phyloP scores from a whole-genome alignment of 2,329 filamentous ascomycete species.

The Claviceps cyperi region DNA sequence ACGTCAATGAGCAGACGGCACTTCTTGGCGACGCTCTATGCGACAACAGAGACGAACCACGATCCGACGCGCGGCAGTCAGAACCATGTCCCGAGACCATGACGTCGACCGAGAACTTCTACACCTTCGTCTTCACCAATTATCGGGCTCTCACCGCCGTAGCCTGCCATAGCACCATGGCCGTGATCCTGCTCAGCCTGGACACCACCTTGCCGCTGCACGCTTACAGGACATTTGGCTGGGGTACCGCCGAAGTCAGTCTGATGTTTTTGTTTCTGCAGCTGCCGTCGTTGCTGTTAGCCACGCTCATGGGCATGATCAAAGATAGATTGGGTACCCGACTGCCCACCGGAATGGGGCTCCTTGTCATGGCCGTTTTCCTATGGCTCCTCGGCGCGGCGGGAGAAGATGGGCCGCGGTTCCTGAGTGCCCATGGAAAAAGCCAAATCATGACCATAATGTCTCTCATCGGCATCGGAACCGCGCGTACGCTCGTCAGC shows the following conservation, averaged over 20 bases:
- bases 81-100: not conserved
- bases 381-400: not conserved
- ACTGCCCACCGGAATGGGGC: not conserved
- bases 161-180: not conserved
- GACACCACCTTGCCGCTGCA: conserved; percentile 1
- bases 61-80: not conserved
- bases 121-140: not conserved
- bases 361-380: not conserved
- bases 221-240: not conserved
- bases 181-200: not conserved
- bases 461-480: not conserved
- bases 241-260: not conserved
- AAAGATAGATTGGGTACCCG: not conserved
- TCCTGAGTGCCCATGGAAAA: not conserved
- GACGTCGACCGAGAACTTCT: not conserved
- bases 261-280: not conserved
- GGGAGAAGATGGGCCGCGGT: not conserved
- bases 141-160: not conserved
- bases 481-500: not conserved
- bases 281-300: not conserved
- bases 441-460: not conserved
- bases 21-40: not conserved
- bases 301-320: not conserved
- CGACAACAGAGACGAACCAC: not conserved
- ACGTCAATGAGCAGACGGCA: not conserved